Conservation (phyloP, 2,329 filamentous ascomycete genomes). For the Grosmannia huntii region DNA sequence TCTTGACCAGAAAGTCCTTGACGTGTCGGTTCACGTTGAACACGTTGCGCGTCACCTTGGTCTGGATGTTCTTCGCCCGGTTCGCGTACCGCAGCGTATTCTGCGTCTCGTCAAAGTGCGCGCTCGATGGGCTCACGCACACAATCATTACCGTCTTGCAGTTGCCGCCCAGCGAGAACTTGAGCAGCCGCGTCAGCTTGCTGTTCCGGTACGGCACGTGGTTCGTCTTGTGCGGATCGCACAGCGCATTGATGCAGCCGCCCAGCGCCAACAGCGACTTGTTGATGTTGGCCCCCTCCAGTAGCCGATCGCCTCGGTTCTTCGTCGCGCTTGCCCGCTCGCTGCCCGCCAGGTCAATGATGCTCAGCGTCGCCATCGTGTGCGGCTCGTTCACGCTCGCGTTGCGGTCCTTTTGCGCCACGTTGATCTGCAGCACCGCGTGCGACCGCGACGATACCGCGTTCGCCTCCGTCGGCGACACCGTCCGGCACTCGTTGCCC, state of each 20-base stretch:
- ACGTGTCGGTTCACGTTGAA: constrained; percentile 99
- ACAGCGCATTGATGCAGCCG: constrained; percentile 96
- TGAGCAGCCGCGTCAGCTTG: constrained; percentile 86
- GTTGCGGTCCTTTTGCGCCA: constrained; percentile 88
- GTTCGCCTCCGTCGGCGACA: constrained; percentile 94
- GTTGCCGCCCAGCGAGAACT: constrained; percentile 94
- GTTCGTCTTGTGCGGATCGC: constrained; percentile 79
- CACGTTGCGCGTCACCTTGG: constrained; percentile 96
- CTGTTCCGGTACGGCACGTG: constrained; percentile 97
- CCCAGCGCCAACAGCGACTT: constrained; percentile 90
- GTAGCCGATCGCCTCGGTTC: constrained; percentile 79
- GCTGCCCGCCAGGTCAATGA: constrained; percentile 93
- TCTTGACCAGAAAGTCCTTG: constrained; percentile 98
- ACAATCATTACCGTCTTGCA: constrained; percentile 99
- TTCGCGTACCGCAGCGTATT: constrained; percentile 97
- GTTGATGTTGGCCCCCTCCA: constrained; percentile 98
- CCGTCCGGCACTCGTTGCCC: constrained; percentile 88
- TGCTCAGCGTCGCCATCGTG: constrained; percentile 95
- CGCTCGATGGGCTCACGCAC: constrained; percentile 90
- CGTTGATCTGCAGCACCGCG: constrained; percentile 92
- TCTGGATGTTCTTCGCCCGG: constrained; percentile 97
- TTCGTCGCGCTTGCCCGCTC: constrained; percentile 94
- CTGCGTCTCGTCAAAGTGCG: constrained; percentile 95
- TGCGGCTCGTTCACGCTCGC: constrained; percentile 87
- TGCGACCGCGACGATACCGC: constrained; percentile 95